A percentile compares a stretch with the other conserved stretches of the same genome.
phyloP scores from a whole-genome alignment of 768 basidiomycete species.

The Rhodotorula sphaerocarpa region DNA sequence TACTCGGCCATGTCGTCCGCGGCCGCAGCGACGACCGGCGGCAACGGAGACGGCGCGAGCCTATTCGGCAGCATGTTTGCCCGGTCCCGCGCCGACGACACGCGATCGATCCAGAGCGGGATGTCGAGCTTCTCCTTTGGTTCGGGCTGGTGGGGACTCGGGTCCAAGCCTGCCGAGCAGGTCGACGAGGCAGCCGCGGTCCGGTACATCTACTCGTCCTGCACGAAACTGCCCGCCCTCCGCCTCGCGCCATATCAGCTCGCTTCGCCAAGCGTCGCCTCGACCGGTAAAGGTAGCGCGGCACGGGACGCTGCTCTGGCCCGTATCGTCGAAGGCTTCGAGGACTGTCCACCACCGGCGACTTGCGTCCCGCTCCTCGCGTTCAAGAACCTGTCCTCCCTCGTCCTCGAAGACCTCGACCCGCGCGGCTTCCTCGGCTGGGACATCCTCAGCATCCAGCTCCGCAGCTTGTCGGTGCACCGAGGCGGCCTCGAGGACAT shows the following conservation, averaged over 20 bases:
- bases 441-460: conserved; percentile 63
- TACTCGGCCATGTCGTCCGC: conserved; percentile 49
- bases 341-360: conserved; percentile 57
- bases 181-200: conserved; percentile 55
- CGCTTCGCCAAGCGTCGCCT: neutral
- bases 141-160: conserved; percentile 60
- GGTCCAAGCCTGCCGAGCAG: neutral
- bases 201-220: conserved; percentile 77
- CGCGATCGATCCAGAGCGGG: neutral
- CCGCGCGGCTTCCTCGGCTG: conserved; percentile 73
- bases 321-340: conserved; percentile 61
- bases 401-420: conserved; percentile 72
- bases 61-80: conserved; percentile 7
- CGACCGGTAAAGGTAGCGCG: neutral
- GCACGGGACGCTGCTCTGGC: neutral
- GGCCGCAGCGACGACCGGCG: conserved; percentile 1
- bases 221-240: conserved; percentile 80
- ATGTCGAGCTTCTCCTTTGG: conserved; percentile 54
- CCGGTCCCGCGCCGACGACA: neutral
- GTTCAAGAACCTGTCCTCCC: conserved; percentile 73
- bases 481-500: conserved; percentile 76
- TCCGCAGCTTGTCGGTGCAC: conserved; percentile 65
- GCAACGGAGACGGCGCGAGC: neutral
- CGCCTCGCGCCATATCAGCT: conserved; percentile 35
- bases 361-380: conserved; percentile 66